Evolutionary conservation across 1,139 yeast species (phyloP), one percentile per base, ranked within the genome.

Genomic region (Tardiomyces digboiensis): DNA sequence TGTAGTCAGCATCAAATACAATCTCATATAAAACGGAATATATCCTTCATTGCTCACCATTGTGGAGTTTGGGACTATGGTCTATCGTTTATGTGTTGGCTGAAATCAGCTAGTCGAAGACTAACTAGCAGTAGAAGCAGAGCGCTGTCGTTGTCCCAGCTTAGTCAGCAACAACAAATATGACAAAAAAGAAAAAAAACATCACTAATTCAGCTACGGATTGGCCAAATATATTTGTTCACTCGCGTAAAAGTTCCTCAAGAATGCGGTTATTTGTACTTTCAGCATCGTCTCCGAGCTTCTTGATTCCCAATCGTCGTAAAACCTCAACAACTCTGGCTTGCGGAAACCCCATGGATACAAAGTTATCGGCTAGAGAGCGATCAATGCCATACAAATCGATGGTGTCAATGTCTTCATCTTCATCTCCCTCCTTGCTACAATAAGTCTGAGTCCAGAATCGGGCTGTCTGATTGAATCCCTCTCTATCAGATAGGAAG

Each of bases 371-470:
- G 12, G 87, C 89, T 20, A 85, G 72, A 19, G 68, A 72, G 46
- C 78, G 76, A 56, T 85, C 94, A 50, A 88, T 81, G 2, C 95
- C 96, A 55, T 82, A 81, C 45, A 52, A 50, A 13, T 53, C 61
- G 29, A 53, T 52, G 4, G 57, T 54, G 41, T 56, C 61, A 22
- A 50, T 42, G 10, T 14, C 38, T 6, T 21, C 29, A 3, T 21
- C 21, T 13, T 20, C 41, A 19, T 38, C 29, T 18, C 36, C 38
- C 7, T 19, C 40, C 12, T 10, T 8, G 37, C 8, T 50, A 13
- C 98, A 98, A 61, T 88, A 91, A 36, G 78, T 74, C 55, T 75
- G 74, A 7, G 97, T 88, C 97, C 97, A 89, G 56, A 52, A 47
- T 7, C 54, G 52, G 26, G 97, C 97, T 2, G 96, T 88, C 51